Evolutionary conservation across 768 basidiomycete genomes (phyloP), one percentile per base, ranked within the genome.

Genomic region (Nidula microcarpa): DNA sequence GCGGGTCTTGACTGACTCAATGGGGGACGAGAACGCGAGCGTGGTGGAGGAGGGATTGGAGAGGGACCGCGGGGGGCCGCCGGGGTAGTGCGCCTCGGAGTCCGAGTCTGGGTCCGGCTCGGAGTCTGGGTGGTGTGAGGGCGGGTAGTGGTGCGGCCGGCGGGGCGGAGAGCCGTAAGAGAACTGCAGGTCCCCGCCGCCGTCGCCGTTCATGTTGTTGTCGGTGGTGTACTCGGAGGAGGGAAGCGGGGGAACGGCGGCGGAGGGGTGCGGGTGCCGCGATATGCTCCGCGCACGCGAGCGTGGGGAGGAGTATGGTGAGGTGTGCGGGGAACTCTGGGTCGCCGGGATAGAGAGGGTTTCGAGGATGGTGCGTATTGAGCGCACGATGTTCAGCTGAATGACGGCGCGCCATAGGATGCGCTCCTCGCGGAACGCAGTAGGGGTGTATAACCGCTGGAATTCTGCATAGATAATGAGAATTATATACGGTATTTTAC

Each of bases 351-450:
- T 65, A 32, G 70, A 66, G 57, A 71, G 65, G 9, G 84, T 73
- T 43, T 88, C 86, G 51, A 91, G 78, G 52, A 92, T 89, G 32
- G 79, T 78, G 50, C 86, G 86, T 50, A 91, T 73, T 10, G 89
- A 90, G 47, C 87, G 85, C 34, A 90, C 83, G 56, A 93, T 76
- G 65, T 91, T 91, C 59, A 91, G 79, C 61, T 91, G 91, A 53
- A 93, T 89, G 45, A 93, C 82, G 0, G 86, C 81, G 13, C 90
- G 81, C 90, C 90, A 93, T n/a, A 87, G 77, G 13, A 88, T 76
- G 18, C 87, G 82, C 59, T 93, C 91, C 51, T 84, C 79, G 35
- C 39, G 46, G 49, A 50, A 50, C 6, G 49, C 49, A 18, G 49
- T 50, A n/a, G 49, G 49, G 6, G 49, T 50, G 36, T 50, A 50